Percentiles rank a stretch among this genome's conserved stretches.
Conservation (phyloP, 1,284 basidiomycete species). For the Tylopilus sp. region DNA sequence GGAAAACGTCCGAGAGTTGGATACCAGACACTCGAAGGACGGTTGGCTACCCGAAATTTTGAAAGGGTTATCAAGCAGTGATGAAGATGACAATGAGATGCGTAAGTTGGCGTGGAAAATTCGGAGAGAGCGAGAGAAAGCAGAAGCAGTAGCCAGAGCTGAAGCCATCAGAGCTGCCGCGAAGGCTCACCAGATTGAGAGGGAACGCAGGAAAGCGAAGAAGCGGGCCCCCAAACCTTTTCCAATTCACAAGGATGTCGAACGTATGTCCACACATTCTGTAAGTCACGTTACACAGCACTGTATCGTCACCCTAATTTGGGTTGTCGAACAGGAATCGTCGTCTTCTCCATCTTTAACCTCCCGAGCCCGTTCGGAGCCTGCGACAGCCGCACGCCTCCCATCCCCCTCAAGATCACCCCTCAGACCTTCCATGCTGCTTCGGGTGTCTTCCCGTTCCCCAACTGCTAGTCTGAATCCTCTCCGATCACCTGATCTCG, state of each 20-base stretch:
- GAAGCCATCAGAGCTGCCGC: slow-evolving; percentile 13
- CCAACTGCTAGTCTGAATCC: slow-evolving; percentile 1
- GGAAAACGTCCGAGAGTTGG: neutral
- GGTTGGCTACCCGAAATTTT: slow-evolving; percentile 33
- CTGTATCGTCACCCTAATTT: neutral
- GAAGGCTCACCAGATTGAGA: slow-evolving; percentile 10
- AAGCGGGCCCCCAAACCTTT: slow-evolving; percentile 33
- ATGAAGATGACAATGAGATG: slow-evolving; percentile 37
- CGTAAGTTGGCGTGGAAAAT: slow-evolving; percentile 21
- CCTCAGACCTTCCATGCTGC: neutral
- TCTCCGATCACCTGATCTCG: slow-evolving; percentile 12
- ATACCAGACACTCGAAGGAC: neutral
- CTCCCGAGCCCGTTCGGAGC: slow-evolving; percentile 14
- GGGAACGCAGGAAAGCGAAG: slow-evolving; percentile 8
- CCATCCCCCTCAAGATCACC: slow-evolving; percentile 6
- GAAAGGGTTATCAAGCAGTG: slow-evolving; percentile 35
- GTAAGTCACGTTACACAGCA: slow-evolving; percentile 12
- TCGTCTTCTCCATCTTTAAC: slow-evolving; percentile 4
- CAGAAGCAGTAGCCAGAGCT: slow-evolving; percentile 17
- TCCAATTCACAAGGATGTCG: slow-evolving; percentile 22
- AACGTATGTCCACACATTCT: neutral
- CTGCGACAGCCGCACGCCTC: slow-evolving; percentile 1
- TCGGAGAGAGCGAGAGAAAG: slow-evolving; percentile 26
- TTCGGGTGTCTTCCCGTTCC: slow-evolving; percentile 13
- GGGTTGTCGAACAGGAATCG: slow-evolving; percentile 6